Base-by-base conservation (phyloP, 2,329 filamentous ascomycete genomes). In the Colletotrichum phormii region DNA sequence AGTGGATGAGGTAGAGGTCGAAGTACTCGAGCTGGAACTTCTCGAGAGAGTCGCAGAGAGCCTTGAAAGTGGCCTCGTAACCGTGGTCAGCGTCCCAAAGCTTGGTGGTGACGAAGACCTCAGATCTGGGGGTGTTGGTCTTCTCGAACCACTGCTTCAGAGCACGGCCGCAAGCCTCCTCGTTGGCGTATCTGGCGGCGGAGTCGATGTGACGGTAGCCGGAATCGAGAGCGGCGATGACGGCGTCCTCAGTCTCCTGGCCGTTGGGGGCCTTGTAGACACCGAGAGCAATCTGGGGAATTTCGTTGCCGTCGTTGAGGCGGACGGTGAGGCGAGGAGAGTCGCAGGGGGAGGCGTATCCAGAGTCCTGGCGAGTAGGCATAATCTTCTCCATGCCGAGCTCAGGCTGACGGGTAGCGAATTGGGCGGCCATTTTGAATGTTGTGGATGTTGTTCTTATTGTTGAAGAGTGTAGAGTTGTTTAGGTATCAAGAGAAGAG, bases 261-360 rank as follows among this genome's bases (percentile, higher is more conserved):
- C 84, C 82, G 75, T 86, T 86, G 71, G 84, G 42, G 67, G 89
- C 84, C 77, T 89, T 87, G 69, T 94, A 92, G 82, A 94, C 89
- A 71, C 85, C 86, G 64, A 87, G 81, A 49, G 85, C 86, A 33
- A 87, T 78, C 66, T 85, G 78, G 61, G 81, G 81, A 35, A 83
- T 82, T 71, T 78, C 76, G 55, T 79, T 78, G 59, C 81, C 81
- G n/a, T 79, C 80, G 75, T 82, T 82, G 24, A 82, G 77, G 73
- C 80, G 81, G 75, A 80, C 78, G 57, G 79, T 71, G 54, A 73
- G 26, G 49, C 71, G 71, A 49, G 71, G 71, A 29, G 71, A 73
- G 49, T 73, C 71, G 66, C 71, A 73, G 29, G 71, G 71, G 33
- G 71, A 73, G 66, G 71, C 71, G 55, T 73, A 73, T 53, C 71